A percentile compares a stretch with the other conserved stretches of the same genome.
phyloP scores from a whole-genome alignment of 108 stramenopile species.

The Cylindrotheca closterium region DNA sequence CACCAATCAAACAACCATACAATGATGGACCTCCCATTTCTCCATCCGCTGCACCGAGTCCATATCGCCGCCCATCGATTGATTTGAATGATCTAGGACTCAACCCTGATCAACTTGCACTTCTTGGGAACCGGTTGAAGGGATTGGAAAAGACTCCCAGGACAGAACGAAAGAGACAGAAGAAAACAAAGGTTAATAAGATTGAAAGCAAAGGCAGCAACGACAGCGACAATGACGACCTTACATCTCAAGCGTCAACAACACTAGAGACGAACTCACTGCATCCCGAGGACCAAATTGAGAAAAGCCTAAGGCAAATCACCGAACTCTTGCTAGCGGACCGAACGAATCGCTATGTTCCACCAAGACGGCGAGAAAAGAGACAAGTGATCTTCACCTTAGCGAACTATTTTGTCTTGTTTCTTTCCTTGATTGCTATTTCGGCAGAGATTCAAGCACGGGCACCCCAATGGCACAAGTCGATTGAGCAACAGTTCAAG shows the following conservation, averaged over 20 bases:
- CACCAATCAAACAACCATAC: conserved; percentile 9
- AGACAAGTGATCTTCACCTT: conserved; percentile 76
- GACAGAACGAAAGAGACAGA: not conserved
- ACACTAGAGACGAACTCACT: conserved; percentile 29
- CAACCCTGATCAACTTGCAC: conserved; percentile 31
- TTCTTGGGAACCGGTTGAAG: conserved; percentile 26
- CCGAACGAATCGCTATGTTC: conserved; percentile 4
- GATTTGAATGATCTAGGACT: conserved; percentile 34
- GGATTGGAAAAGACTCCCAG: conserved; percentile 13
- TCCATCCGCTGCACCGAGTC: conserved; percentile 83
- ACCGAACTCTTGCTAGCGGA: conserved; percentile 33
- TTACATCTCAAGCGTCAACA: conserved; percentile 18
- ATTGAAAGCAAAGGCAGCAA: not conserved
- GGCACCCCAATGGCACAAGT: conserved; percentile 66
- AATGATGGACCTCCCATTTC: conserved; percentile 59
- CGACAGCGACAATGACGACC: conserved; percentile 17
- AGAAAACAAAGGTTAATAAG: conserved; percentile 1
- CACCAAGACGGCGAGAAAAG: conserved; percentile 56
- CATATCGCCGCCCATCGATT: conserved; percentile 25
- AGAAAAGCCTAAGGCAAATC: conserved; percentile 49
- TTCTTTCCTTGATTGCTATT: conserved; percentile 77
- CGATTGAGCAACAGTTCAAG: conserved; percentile 66
- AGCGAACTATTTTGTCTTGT: conserved; percentile 80
- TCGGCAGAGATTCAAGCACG: conserved; percentile 84
- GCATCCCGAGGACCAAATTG: conserved; percentile 45